Evolutionary conservation across 2,329 filamentous ascomycete genomes (phyloP).

Genomic region (Colletotrichum siamense): DNA sequence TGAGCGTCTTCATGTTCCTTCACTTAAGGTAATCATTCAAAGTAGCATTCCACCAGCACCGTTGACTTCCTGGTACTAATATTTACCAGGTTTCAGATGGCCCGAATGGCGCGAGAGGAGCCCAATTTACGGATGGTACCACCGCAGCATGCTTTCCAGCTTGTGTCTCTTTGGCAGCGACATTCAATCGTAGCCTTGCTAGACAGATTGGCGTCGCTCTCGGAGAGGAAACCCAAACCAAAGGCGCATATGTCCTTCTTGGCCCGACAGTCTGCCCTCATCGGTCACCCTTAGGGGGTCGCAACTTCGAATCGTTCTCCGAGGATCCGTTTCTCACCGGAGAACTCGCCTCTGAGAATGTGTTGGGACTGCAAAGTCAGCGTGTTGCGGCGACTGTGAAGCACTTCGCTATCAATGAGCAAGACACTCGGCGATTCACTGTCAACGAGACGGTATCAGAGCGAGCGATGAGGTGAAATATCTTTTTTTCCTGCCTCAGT

Average conservation of each 20-base stretch:
- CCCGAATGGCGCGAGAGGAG: neutral
- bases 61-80: neutral
- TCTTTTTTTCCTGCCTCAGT: no score
- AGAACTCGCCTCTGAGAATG: conserved; percentile 35
- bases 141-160: conserved; percentile 6
- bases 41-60: rapidly evolving
- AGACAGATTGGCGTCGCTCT: conserved; percentile 52
- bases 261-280: conserved; percentile 69
- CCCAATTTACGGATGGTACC: neutral
- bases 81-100: neutral
- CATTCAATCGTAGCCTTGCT: conserved; percentile 64
- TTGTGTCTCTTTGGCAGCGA: conserved; percentile 53
- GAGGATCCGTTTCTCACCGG: conserved; percentile 52
- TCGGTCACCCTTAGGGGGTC: conserved; percentile 64
- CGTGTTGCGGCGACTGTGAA: conserved; percentile 7
- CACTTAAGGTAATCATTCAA: neutral
- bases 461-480: neutral
- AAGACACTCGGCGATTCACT: neutral
- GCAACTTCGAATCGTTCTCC: conserved; percentile 69
- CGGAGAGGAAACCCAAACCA: conserved; percentile 31
- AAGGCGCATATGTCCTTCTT: conserved; percentile 63
- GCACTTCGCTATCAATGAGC: conserved; percentile 14
- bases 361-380: conserved; percentile 32
- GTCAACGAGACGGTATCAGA: neutral
- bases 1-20: neutral